Evolutionary conservation across 495 filamentous ascomycete species (phyloP).

Genomic region (Neurospora pannonica): DNA sequence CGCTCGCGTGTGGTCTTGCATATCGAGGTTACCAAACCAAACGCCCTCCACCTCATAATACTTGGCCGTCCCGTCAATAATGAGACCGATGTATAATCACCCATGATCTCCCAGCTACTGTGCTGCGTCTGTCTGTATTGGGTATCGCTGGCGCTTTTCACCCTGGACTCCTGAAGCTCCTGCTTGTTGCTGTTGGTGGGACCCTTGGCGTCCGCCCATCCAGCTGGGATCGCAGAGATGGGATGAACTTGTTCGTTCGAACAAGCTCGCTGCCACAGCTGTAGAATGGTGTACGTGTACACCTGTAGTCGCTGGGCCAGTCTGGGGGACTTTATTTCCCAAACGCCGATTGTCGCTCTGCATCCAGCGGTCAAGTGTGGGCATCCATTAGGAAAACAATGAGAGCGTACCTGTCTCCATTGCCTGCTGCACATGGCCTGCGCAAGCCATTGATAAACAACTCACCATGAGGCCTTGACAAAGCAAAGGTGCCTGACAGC

Average conservation of each 20-base stretch:
- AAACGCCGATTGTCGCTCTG: neutral
- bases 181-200: neutral
- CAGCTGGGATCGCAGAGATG: neutral
- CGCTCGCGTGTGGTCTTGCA: neutral
- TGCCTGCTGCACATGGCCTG: neutral
- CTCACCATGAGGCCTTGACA: neutral
- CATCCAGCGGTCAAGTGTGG: neutral
- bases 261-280: neutral
- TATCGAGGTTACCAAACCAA: neutral
- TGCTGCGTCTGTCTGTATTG: neutral
- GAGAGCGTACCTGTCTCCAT: neutral
- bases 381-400: neutral
- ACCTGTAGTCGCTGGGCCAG: neutral
- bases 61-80: conserved; percentile 1
- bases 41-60: neutral
- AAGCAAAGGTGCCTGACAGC: neutral
- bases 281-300: neutral
- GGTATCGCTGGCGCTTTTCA: conserved; percentile 2
- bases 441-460: neutral
- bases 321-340: neutral
- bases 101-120: conserved; percentile 7
- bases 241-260: neutral
- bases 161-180: neutral
- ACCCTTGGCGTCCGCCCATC: conserved; percentile 11
- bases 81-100: conserved; percentile 11